phyloP scores from a whole-genome alignment of 2,329 filamentous ascomycete species.

The Leptographium galeiforme region DNA sequence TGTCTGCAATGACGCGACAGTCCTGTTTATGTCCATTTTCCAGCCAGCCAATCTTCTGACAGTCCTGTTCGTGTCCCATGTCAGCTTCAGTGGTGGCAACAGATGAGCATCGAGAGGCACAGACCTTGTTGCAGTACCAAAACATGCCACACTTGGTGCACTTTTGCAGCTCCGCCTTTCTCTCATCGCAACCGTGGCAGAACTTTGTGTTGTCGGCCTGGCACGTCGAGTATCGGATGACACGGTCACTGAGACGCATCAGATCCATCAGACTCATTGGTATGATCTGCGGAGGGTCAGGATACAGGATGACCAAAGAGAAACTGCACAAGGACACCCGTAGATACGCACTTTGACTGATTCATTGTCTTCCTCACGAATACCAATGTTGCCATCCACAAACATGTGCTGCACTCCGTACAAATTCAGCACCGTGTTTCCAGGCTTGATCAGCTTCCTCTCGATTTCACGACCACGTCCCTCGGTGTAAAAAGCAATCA shows the following conservation, averaged over 20 bases:
- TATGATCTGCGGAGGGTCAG: neutral
- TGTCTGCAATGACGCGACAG: neutral
- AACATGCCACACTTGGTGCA: slow-evolving; percentile 1
- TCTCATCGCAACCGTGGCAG: slow-evolving; percentile 1
- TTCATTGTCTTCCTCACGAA: neutral
- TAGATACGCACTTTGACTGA: neutral
- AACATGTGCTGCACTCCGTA: neutral
- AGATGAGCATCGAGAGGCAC: neutral
- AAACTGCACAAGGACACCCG: neutral
- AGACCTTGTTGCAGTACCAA: slow-evolving; percentile 1
- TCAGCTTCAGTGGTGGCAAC: neutral
- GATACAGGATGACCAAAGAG: neutral
- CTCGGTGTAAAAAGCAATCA: neutral
- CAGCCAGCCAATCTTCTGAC: neutral
- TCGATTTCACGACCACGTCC: neutral
- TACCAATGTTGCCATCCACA: neutral
- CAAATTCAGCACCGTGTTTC: neutral
- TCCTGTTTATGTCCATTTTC: slow-evolving; percentile 1
- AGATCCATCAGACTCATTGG: neutral
- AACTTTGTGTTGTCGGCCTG: neutral
- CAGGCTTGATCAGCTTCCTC: neutral
- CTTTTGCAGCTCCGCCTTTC: neutral
- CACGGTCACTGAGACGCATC: neutral
- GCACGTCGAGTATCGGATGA: neutral
- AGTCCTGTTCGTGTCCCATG: neutral